Percentiles rank a stretch among this genome's conserved stretches.
Conservation (phyloP, 2,329 filamentous ascomycete species). For the Penicillium sp. region DNA sequence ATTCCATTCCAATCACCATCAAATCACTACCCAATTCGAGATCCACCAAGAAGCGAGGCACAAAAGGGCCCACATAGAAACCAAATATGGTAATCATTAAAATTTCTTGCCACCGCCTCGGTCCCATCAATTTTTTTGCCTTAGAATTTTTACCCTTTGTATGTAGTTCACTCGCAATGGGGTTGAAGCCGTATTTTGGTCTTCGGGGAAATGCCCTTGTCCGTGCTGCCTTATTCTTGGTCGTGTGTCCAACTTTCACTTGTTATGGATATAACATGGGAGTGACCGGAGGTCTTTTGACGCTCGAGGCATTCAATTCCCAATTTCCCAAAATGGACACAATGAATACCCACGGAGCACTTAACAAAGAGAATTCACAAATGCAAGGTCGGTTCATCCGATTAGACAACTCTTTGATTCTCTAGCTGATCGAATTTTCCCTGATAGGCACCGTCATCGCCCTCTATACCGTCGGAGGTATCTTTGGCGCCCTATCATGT, state of each 20-base stretch:
- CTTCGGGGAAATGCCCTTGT: slow-evolving; percentile 23
- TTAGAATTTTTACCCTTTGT: background rate
- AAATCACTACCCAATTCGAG: no score
- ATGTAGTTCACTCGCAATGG: slow-evolving; percentile 12
- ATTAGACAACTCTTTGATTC: background rate
- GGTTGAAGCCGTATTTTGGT: slow-evolving; percentile 21
- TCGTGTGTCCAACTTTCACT: slow-evolving; percentile 40
- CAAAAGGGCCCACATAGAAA: background rate
- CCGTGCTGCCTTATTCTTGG: slow-evolving; percentile 20
- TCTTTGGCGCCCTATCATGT: slow-evolving; percentile 48
- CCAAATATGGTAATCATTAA: background rate
- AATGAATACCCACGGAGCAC: slow-evolving; percentile 40
- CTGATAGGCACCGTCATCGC: slow-evolving; percentile 43
- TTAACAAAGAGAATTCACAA: slow-evolving; percentile 46
- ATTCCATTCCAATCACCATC: no score
- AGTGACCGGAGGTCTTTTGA: slow-evolving; percentile 50
- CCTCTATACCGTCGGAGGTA: slow-evolving; percentile 47
- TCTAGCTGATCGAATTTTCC: background rate
- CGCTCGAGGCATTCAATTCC: slow-evolving; percentile 19
- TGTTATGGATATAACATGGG: slow-evolving; percentile 55
- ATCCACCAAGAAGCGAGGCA: background rate
- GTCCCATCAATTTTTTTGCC: background rate
- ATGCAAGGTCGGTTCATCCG: slow-evolving; percentile 33
- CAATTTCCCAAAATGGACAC: slow-evolving; percentile 53
- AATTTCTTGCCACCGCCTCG: background rate